Base-by-base conservation (phyloP, 768 basidiomycete species). In the Amanita molliuscula region DNA sequence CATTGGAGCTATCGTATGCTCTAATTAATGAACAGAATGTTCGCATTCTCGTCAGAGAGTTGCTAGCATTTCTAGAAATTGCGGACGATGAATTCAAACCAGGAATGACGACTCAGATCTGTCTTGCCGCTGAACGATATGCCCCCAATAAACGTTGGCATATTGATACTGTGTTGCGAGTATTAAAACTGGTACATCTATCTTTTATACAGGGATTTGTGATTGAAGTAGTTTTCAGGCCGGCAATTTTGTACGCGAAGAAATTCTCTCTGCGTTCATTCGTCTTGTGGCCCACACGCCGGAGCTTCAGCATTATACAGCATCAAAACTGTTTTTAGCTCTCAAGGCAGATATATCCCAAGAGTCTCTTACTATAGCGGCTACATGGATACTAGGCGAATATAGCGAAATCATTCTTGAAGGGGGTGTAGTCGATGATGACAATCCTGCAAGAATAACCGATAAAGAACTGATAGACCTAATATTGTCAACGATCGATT, bases 71-170 rank as follows among this genome's bases (percentile, higher is more conserved):
- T 79, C 77, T 99, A 13, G 95, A 98, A 59, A 90, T 97, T 16
- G 95, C 96, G 26, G 96, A 98, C 61, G 94, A 97, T 54, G 96
- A 99, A 63, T 99, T 99, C 74, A 99, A 99, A 69, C 79, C 91
- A 11, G 88, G 91, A 1, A 86, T 99, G 82, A 99, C 96, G 0
- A 97, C 95, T 0, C 95, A 99, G 65, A 93, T 99, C 43, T 90
- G 85, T 48, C 71, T 97, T 21, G 95, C 93, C 2, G 96, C 96
- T 0, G 96, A 99, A 66, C 75, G 93, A 40, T 98, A 90, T 61
- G 95, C 95, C 0, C 96, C 96, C 0, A 97, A 95, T 65, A 94
- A 94, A 67, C 77, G 96, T 55, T 99, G 95, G 95, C 96, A 99
- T 63, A 99, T 99, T 47, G 96, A 98, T 64, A 98, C 96, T 0